Percentiles rank a stretch among this genome's conserved stretches.
Evolutionary conservation across 495 filamentous ascomycete species (phyloP).

Genomic region (Pseudoneurospora amorphoporcata): DNA sequence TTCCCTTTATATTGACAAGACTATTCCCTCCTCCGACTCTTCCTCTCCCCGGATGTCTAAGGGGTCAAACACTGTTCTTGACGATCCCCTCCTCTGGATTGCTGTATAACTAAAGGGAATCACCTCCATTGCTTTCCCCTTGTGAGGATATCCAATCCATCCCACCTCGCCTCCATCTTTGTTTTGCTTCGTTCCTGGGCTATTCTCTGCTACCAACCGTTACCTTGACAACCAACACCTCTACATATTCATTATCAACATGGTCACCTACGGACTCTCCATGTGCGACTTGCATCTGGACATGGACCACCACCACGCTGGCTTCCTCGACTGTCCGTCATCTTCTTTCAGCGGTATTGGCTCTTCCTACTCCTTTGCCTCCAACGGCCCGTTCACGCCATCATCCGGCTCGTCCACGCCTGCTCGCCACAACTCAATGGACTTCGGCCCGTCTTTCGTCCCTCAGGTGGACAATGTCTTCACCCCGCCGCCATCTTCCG

Average conservation of each 20-base stretch:
- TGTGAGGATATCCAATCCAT: constrained; percentile 7
- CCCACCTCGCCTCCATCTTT: neutral
- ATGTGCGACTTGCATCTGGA: constrained; percentile 16
- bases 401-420: constrained; percentile 24
- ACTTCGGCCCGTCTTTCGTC: constrained; percentile 15
- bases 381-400: constrained; percentile 30
- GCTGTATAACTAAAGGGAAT: constrained; percentile 14
- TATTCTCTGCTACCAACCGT: neutral
- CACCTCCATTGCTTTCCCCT: constrained; percentile 11
- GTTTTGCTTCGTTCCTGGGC: neutral
- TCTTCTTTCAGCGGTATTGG: constrained; percentile 18
- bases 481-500: constrained; percentile 29
- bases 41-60: constrained; percentile 12
- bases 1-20: constrained; percentile 17
- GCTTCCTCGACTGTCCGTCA: constrained; percentile 16
- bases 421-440: constrained; percentile 8
- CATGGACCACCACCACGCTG: constrained; percentile 13
- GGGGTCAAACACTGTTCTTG: constrained; percentile 1
- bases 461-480: constrained; percentile 10
- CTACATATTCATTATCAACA: constrained; percentile 4
- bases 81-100: constrained; percentile 5
- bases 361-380: constrained; percentile 27
- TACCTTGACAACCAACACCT: neutral
- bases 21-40: constrained; percentile 13
- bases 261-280: constrained; percentile 7